Conservation (phyloP, 768 basidiomycete species). For the Dentipellis fragilis region DNA sequence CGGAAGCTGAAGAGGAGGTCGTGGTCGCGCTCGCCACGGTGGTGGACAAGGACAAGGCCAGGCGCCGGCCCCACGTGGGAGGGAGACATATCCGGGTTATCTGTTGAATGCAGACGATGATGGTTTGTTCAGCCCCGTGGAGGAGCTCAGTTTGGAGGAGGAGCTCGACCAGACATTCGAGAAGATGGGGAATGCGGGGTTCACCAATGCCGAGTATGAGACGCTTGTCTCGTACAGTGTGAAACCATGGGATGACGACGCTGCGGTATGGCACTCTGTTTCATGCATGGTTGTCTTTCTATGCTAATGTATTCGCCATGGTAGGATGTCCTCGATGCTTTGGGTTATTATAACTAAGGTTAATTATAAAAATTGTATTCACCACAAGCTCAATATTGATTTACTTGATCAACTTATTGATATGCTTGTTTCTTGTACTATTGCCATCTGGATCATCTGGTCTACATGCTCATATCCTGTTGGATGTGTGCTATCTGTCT, state of each 20-base stretch:
- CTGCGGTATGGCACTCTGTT: slow-evolving; percentile 22
- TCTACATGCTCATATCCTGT: too few relatives aligned
- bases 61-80: too few relatives aligned
- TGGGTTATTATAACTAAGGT: background rate
- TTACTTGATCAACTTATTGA: too few relatives aligned
- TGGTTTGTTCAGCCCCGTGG: background rate
- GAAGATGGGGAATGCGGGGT: slow-evolving; percentile 20
- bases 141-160: background rate
- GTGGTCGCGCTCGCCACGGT: too few relatives aligned
- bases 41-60: too few relatives aligned
- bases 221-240: slow-evolving; percentile 29
- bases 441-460: too few relatives aligned
- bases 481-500: too few relatives aligned
- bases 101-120: too few relatives aligned
- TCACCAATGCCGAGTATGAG: slow-evolving; percentile 23
- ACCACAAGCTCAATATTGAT: too few relatives aligned
- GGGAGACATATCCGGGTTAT: too few relatives aligned
- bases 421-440: too few relatives aligned
- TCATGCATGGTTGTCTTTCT: background rate
- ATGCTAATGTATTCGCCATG: background rate
- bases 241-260: slow-evolving; percentile 37
- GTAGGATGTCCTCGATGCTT: slow-evolving; percentile 5
- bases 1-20: too few relatives aligned
- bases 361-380: background rate
- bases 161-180: slow-evolving; percentile 10